Base-by-base conservation (phyloP, 179 eudicot genomes). In the Camellia oleifera region DNA sequence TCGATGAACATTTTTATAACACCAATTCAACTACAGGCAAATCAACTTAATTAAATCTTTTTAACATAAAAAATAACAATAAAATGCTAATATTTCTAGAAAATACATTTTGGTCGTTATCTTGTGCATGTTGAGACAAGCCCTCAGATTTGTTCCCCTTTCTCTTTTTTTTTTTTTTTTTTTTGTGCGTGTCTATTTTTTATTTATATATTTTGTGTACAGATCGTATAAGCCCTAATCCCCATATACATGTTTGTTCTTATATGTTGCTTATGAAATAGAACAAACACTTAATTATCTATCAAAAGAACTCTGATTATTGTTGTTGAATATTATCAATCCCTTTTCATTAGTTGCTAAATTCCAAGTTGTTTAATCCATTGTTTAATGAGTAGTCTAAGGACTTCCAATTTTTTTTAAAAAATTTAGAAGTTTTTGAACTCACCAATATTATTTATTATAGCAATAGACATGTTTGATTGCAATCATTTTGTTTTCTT, bases 401-500 rank as follows among this genome's bases (percentile, higher is more conserved):
- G 40, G 40, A 32, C 40, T 32, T 32, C 40, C 2, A 32, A 32
- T 32, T 32, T 32, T 32, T 32, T 1, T 1, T 1, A 1, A 32
- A 32, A 32, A 32, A 32, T 32, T 32, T 32, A 32, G 45, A 69
- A 50, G 17, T 42, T 48, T 13, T 50, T 71, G 74, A 58, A 71
- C 58, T 48, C 58, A 53, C 45, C 4, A 72, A 57, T 57, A 57
- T 74, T 73, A 73, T 73, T 72, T 73, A 73, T 73, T 72, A 50
- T 72, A 13, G 26, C 23, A 57, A 56, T 26, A 8, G 26, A 57
- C 62, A 74, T 74, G 50, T 74, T 32, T 61, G 77, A 40, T 58
- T 17, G 76, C 65, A 74, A 74, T 74, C 77, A 74, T 74, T 74
- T 74, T 15, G 45, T 13, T 40, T 40, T 44, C 77, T 56, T 74